phyloP scores from a whole-genome alignment of 208 protist genomes.

The Jaenimonas drosophilae region DNA sequence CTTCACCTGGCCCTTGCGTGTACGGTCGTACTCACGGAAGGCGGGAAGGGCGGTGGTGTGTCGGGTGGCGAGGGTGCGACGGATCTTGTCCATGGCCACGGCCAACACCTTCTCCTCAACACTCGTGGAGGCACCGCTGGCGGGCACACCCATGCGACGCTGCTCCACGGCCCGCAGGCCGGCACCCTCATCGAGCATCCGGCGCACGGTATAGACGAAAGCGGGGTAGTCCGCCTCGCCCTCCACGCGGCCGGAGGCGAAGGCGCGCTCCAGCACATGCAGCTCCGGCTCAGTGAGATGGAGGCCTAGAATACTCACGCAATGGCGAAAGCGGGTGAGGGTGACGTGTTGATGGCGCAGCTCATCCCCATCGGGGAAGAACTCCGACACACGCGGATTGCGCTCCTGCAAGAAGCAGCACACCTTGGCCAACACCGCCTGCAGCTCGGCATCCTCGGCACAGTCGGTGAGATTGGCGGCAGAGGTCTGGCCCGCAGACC shows the following conservation, averaged over 20 bases:
- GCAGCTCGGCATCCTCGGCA: slow-evolving; percentile 19
- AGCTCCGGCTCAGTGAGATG: slow-evolving; percentile 40
- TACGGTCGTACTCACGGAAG: slow-evolving; percentile 77
- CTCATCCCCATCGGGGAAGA: slow-evolving; percentile 82
- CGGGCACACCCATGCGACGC: slow-evolving; percentile 18
- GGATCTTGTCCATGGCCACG: slow-evolving; percentile 30
- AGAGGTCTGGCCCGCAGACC: neutral
- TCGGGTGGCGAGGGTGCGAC: slow-evolving; percentile 33
- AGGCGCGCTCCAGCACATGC: slow-evolving; percentile 37
- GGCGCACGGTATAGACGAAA: slow-evolving; percentile 44
- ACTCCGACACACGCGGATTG: slow-evolving; percentile 49
- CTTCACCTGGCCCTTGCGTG: slow-evolving; percentile 66
- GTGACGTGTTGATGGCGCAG: slow-evolving; percentile 74
- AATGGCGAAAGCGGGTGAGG: slow-evolving; percentile 64
- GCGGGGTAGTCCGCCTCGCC: slow-evolving; percentile 57
- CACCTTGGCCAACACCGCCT: slow-evolving; percentile 36
- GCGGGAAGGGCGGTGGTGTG: slow-evolving; percentile 35
- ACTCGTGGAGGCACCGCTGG: neutral
- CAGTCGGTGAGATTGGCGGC: neutral
- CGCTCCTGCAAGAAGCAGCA: slow-evolving; percentile 67
- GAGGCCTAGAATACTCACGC: slow-evolving; percentile 65
- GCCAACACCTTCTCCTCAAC: slow-evolving; percentile 14
- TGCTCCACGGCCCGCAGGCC: slow-evolving; percentile 28
- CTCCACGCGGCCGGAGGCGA: slow-evolving; percentile 8
- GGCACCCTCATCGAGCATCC: slow-evolving; percentile 36